phyloP scores from a whole-genome alignment of 768 basidiomycete species.

The Gloeopeniophorella convolvens region DNA sequence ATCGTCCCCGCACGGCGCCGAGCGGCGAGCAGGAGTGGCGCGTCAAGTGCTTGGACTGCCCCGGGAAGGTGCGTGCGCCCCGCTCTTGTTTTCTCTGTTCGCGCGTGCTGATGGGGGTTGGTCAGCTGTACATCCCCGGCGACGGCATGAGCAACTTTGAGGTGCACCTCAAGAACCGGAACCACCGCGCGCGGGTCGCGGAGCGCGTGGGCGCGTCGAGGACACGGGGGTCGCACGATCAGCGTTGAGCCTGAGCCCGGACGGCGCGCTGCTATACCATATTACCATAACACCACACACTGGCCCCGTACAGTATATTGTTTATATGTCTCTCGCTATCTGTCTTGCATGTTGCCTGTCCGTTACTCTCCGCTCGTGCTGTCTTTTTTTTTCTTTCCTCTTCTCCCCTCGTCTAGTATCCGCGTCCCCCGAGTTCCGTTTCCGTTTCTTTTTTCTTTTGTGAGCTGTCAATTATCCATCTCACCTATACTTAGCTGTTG shows the following conservation, averaged over 20 bases:
- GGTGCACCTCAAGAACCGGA: constrained; percentile 83
- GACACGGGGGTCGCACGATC: constrained; percentile 14
- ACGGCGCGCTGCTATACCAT: too few species aligned
- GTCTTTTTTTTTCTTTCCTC: constrained; percentile 14
- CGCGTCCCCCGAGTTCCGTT: not conserved
- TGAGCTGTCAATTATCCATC: constrained; percentile 18
- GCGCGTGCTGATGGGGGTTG: constrained; percentile 1
- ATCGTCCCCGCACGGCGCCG: constrained; percentile 53
- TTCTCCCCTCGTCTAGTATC: too few species aligned
- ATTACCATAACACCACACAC: too few species aligned
- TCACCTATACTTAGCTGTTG: constrained; percentile 19
- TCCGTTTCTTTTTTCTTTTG: constrained; percentile 6
- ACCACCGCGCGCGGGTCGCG: constrained; percentile 70
- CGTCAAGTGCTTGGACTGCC: constrained; percentile 86
- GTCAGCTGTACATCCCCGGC: constrained; percentile 15
- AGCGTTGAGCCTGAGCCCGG: constrained; percentile 9
- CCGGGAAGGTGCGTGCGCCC: constrained; percentile 68
- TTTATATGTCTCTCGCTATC: constrained; percentile 20
- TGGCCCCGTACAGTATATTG: too few species aligned
- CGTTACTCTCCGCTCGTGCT: too few species aligned
- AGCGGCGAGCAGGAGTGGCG: constrained; percentile 76
- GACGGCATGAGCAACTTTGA: constrained; percentile 67
- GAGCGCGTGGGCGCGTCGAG: constrained; percentile 36
- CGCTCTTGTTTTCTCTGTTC: not conserved
- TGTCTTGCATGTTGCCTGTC: constrained; percentile 16